Evolutionary conservation across 257 asterid genomes (phyloP).

Genomic region (Gentiana macrophylla): DNA sequence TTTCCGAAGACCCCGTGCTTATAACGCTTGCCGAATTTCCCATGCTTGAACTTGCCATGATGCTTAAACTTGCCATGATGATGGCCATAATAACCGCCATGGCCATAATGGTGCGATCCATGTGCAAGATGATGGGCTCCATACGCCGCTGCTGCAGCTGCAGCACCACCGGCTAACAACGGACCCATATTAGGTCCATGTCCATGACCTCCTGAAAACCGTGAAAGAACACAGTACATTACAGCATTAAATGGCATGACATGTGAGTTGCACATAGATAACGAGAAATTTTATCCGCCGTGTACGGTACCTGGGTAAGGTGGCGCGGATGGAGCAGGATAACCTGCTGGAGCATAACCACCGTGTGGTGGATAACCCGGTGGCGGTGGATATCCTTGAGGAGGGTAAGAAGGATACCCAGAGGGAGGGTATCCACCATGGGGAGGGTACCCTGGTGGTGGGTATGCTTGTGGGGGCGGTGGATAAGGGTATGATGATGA

Average conservation of each 20-base stretch:
- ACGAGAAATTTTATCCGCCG: too few species aligned
- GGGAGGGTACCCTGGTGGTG: constrained; percentile 27
- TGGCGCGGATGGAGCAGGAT: constrained; percentile 35
- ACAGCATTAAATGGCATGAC: too few species aligned
- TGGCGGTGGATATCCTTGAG: constrained; percentile 29
- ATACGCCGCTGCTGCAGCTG: constrained; percentile 76
- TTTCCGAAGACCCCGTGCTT: constrained; percentile 36
- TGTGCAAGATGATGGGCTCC: constrained; percentile 78
- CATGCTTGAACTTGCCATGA: constrained; percentile 68
- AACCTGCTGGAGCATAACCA: constrained; percentile 49
- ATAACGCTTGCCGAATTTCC: constrained; percentile 63
- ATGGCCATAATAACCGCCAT: constrained; percentile 4
- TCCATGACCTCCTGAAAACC: constrained; percentile 15
- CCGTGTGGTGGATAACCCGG: constrained; percentile 40
- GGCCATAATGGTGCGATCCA: constrained; percentile 31
- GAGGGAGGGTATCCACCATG: constrained; percentile 19
- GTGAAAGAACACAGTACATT: too few species aligned
- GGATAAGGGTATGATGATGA: constrained; percentile 36
- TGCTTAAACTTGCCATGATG: constrained; percentile 13
- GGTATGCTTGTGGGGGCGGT: constrained; percentile 19
- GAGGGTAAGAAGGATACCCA: constrained; percentile 39
- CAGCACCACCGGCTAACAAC: constrained; percentile 80
- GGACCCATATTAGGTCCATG: constrained; percentile 41
- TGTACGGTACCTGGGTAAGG: constrained; percentile 27
- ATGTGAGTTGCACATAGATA: too few species aligned